Base-by-base conservation (phyloP, 1,284 basidiomycete species). In the Phylloboletellus chloephorus region DNA sequence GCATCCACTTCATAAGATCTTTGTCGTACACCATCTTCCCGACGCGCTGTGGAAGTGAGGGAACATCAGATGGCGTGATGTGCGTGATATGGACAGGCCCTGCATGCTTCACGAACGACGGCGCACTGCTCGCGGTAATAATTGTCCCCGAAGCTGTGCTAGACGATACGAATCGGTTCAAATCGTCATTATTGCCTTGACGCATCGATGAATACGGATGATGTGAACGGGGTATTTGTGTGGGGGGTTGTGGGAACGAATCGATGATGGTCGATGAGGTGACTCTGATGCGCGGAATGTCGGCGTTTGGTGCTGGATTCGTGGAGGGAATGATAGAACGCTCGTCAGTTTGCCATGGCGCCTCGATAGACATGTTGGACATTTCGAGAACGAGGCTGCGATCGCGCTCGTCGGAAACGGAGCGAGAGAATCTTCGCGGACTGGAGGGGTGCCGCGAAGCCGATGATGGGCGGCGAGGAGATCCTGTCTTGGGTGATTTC, bases 21-120 rank as follows among this genome's bases (percentile, higher is more conserved):
- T 73, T 77, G 64, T 95, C 92, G 52, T 82, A 92, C 28, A 88
- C 68, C 91, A 96, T 94, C 56, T 79, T 78, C 1, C 90, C 90
- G 31, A 92, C 78, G 37, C 79, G 71, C 19, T 89, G 82, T 2
- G 87, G 82, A 17, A 89, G 67, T 26, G 75, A 56, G 10, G 82
- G 81, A 10, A 94, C 68, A 53, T 93, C 91, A 33, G 74, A 72
- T 0, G 91, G 91, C 5, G 78, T 78, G 49, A 95, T 93, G 29
- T 78, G 81, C 35, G 74, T 78, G 43, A 88, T 82, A 49, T 81
- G 82, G 40, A 72, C 74, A 3, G 84, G 82, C 2, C 88, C 89
- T 23, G 80, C 63, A 58, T 91, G 89, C 65, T 93, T 92, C 23
- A 86, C 79, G 55, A 87, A 89, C 1, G 88, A 90, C 1, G 73